Evolutionary conservation across 352 stramenopile species (phyloP), one percentile per base, ranked within the genome.

Genomic region (Phytophthora lateralis): DNA sequence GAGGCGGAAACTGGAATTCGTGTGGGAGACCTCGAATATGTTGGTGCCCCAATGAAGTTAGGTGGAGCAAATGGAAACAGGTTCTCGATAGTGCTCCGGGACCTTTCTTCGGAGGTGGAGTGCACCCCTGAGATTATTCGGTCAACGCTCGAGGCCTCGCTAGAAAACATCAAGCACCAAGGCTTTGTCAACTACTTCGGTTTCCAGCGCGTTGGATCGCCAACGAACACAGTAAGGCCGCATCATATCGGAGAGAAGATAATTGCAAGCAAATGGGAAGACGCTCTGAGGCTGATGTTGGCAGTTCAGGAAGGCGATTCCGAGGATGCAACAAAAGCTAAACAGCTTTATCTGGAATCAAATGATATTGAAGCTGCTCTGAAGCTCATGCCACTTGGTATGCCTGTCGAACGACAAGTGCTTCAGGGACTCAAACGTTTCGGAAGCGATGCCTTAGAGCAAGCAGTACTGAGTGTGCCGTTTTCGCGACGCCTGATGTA

Each of bases 151-250:
- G 57, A 63, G 8, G 26, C 32, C 2, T 63, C 67, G 20, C 48
- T 91, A 4, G 55, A 69, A 7, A 60, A 56, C 3, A 57, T 89
- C 8, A 47, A 69, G 29, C n/a, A 29, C 15, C 56, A 58, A 5
- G 83, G 83, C 2, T 93, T 91, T 39, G 54, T 78, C n/a, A 92
- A 95, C 53, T 95, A 90, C 69, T 95, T 93, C 69, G 83, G 85
- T 9, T 90, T 90, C 56, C 83, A 95, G 60, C 85, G 83, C 4
- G 82, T 95, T 39, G 83, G 85, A 0, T 49, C 78, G 0, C 80
- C 82, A 0, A 63, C 66, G 0, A 80, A 66, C 10, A n/a, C 43
- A 0, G 62, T 92, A 9, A 76, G 83, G 10, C 66, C 75, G 6
- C 75, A 92, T 54, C 83, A 95, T 44, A 89, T 93, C 39, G 85